phyloP scores from a whole-genome alignment of 352 stramenopile species.

The Phytophthora palmivora region DNA sequence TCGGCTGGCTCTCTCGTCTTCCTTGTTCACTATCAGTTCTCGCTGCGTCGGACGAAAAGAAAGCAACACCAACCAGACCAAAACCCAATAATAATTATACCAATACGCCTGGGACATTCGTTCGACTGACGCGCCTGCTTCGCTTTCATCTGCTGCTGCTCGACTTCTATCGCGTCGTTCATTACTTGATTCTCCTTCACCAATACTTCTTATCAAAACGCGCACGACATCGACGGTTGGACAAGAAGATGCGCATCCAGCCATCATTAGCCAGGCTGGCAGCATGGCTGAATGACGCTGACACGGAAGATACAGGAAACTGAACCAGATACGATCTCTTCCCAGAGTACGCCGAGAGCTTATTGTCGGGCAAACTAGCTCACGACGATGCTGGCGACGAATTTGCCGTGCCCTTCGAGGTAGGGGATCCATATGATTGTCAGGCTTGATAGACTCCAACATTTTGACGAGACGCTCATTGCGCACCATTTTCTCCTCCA shows the following conservation, averaged over 20 bases:
- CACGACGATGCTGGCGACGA: constrained; percentile 43
- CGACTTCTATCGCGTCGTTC: constrained; percentile 28
- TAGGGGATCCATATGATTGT: constrained; percentile 70
- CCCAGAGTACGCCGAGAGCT: constrained; percentile 11
- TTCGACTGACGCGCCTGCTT: constrained; percentile 23
- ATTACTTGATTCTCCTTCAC: constrained; percentile 23
- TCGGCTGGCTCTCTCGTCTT: constrained; percentile 9
- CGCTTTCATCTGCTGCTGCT: constrained; percentile 30
- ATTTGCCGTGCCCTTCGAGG: constrained; percentile 37
- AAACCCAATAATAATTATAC: constrained; percentile 48
- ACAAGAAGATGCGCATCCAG: constrained; percentile 3
- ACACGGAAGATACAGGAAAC: constrained; percentile 15
- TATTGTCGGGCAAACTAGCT: constrained; percentile 6
- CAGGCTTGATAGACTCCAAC: constrained; percentile 69
- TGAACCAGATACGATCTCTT: constrained; percentile 14
- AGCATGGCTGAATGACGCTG: constrained; percentile 10
- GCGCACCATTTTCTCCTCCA: constrained; percentile 61
- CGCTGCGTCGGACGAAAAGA: neutral
- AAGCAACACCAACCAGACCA: constrained; percentile 24
- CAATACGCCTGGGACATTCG: constrained; percentile 36
- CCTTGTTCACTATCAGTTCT: neutral
- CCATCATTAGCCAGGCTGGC: constrained; percentile 11
- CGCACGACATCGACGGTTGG: constrained; percentile 7
- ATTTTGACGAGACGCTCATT: constrained; percentile 75
- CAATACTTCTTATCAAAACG: constrained; percentile 15